These are phyloP conservation scores for Starmerella cellae DNA, from an alignment of 805 yeast genomes.

Conservation along the genomic window DNA sequence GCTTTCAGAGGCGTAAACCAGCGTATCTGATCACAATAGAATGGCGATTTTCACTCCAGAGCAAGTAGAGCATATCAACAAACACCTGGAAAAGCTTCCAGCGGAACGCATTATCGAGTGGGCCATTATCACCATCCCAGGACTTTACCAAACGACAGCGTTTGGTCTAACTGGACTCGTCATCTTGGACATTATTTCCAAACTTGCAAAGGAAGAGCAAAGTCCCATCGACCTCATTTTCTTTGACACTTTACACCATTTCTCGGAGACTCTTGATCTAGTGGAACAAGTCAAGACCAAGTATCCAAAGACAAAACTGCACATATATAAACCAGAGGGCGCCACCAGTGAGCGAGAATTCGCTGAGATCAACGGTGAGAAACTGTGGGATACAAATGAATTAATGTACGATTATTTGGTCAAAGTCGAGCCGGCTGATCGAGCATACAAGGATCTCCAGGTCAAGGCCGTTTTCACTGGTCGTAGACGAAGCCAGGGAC, in stretches of 20 bases:
- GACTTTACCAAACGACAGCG: slow-evolving; percentile 81
- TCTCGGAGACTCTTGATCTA: slow-evolving; percentile 80
- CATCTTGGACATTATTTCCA: slow-evolving; percentile 67
- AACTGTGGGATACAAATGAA: slow-evolving; percentile 75
- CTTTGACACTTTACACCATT: slow-evolving; percentile 82
- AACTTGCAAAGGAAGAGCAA: slow-evolving; percentile 28
- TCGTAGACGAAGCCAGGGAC: slow-evolving; percentile 81
- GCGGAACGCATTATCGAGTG: slow-evolving; percentile 70
- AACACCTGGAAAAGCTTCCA: slow-evolving; percentile 38
- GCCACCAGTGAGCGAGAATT: slow-evolving; percentile 50
- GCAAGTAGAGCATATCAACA: slow-evolving; percentile 56
- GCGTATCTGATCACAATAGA: neutral
- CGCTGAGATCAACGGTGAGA: slow-evolving; percentile 52
- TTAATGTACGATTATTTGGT: slow-evolving; percentile 69
- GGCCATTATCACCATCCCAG: slow-evolving; percentile 74
- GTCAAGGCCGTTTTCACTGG: slow-evolving; percentile 89
- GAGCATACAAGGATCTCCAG: slow-evolving; percentile 61
- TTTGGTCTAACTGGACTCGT: slow-evolving; percentile 88
- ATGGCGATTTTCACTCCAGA: slow-evolving; percentile 23
- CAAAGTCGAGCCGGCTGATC: slow-evolving; percentile 82
- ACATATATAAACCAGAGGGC: slow-evolving; percentile 54
- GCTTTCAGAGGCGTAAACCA: too few species aligned
- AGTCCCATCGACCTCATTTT: slow-evolving; percentile 61
- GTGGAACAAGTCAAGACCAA: slow-evolving; percentile 43
- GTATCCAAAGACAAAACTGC: slow-evolving; percentile 45